These are phyloP conservation scores for Yarrowia divulgata DNA, from an alignment of 805 yeast genomes.

Conservation along the genomic window DNA sequence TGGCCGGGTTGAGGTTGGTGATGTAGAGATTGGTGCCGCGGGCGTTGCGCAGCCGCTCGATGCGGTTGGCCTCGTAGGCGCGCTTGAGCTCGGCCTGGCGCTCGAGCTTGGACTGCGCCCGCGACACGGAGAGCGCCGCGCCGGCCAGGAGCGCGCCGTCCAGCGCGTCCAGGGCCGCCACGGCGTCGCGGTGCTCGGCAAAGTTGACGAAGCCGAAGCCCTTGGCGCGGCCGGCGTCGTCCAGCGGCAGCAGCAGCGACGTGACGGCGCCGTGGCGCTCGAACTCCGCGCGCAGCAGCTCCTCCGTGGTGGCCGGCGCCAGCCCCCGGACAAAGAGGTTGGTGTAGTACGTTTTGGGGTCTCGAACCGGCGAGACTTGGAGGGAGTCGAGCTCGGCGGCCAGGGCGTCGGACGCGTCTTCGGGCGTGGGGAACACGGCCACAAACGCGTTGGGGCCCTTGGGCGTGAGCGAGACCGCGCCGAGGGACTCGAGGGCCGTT, in stretches of 20 bases:
- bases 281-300: background rate
- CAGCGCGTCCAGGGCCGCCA: conserved; percentile 59
- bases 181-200: conserved; percentile 54
- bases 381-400: conserved; percentile 2
- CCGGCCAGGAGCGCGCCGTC: conserved; percentile 55
- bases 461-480: conserved; percentile 19
- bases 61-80: conserved; percentile 39
- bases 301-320: conserved; percentile 14
- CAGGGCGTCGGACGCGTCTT: conserved; percentile 24
- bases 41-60: conserved; percentile 51
- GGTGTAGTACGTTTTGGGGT: conserved; percentile 17
- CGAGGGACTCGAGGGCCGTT: conserved; percentile 3
- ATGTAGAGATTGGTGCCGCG: conserved; percentile 80
- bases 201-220: conserved; percentile 67
- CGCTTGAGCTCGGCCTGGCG: conserved; percentile 44
- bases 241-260: conserved; percentile 35
- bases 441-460: conserved; percentile 34
- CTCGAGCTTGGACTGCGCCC: conserved; percentile 57
- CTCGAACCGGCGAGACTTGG: conserved; percentile 24
- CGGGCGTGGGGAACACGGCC: conserved; percentile 29
- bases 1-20: conserved; percentile 63
- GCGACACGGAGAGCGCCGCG: conserved; percentile 51
- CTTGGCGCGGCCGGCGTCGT: conserved; percentile 45
- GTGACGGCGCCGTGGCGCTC: conserved; percentile 19
- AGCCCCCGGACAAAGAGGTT: conserved; percentile 37